These are phyloP conservation scores for Starmera dryadoides DNA, from an alignment of 805 yeast genomes.

Conservation along the genomic window DNA sequence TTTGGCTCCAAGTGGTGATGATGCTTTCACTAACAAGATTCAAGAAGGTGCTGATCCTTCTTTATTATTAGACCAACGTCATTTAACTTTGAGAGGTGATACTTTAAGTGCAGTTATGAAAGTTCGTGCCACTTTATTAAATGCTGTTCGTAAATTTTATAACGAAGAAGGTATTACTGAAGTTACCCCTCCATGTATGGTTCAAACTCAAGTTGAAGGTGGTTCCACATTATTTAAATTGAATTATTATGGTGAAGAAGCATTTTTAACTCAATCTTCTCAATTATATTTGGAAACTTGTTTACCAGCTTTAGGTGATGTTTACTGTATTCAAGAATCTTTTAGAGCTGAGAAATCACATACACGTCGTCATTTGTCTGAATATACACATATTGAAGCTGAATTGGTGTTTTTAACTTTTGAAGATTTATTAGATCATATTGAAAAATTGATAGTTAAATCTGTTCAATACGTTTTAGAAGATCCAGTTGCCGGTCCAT, in stretches of 20 bases:
- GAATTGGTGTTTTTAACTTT: slow-evolving; percentile 85
- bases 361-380: slow-evolving; percentile 95
- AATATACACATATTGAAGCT: slow-evolving; percentile 94
- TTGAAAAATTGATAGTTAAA: slow-evolving; percentile 70
- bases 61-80: slow-evolving; percentile 88
- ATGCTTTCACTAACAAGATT: slow-evolving; percentile 88
- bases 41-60: slow-evolving; percentile 94
- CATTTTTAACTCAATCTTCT: slow-evolving; percentile 92
- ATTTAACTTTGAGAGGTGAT: slow-evolving; percentile 94
- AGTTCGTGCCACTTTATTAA: slow-evolving; percentile 79
- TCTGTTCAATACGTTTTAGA: slow-evolving; percentile 70
- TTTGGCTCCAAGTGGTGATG: slow-evolving; percentile 94
- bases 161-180: slow-evolving; percentile 70
- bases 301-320: slow-evolving; percentile 94
- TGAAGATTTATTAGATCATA: slow-evolving; percentile 78
- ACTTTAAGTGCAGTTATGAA: slow-evolving; percentile 87
- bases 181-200: slow-evolving; percentile 99
- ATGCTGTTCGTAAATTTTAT: slow-evolving; percentile 69
- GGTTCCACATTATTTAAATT: slow-evolving; percentile 92
- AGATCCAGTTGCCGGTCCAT: slow-evolving; percentile 90
- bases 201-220: slow-evolving; percentile 98
- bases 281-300: slow-evolving; percentile 96
- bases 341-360: slow-evolving; percentile 99
- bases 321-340: slow-evolving; percentile 94
- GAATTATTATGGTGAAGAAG: slow-evolving; percentile 95